Evolutionary conservation across 2,329 filamentous ascomycete genomes (phyloP).

Genomic region (Tolypocladium pustulatum): DNA sequence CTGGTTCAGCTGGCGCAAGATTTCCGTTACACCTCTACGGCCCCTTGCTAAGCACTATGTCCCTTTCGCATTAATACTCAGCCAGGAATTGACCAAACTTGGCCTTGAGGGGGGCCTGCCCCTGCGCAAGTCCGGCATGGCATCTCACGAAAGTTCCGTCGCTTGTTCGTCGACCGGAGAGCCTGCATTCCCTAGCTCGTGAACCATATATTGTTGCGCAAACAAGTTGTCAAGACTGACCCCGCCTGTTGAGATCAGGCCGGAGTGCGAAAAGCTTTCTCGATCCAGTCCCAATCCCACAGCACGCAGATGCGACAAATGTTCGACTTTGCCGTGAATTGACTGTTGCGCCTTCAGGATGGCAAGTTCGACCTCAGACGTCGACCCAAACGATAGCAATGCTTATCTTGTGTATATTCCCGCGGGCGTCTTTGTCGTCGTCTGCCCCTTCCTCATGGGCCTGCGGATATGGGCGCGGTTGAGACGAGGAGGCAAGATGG

Average conservation of each 20-base stretch:
- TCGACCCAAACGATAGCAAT: slow-evolving; percentile 8
- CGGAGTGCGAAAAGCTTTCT: neutral
- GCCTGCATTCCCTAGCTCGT: neutral
- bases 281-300: too few relatives aligned
- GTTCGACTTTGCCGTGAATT: too few relatives aligned
- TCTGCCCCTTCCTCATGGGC: slow-evolving; percentile 10
- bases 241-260: too few relatives aligned
- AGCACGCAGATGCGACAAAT: too few relatives aligned
- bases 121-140: neutral
- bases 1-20: neutral
- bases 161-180: neutral
- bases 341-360: neutral
- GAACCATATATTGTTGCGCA: neutral
- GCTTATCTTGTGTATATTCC: slow-evolving; percentile 14
- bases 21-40: neutral
- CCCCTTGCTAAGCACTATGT: neutral
- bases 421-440: slow-evolving; percentile 11
- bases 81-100: neutral
- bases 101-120: neutral
- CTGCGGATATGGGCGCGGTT: slow-evolving; percentile 11
- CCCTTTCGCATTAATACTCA: neutral
- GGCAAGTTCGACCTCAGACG: neutral
- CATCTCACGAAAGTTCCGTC: neutral
- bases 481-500: slow-evolving; percentile 9
- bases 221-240: too few relatives aligned